These are phyloP conservation scores for Podospora anserina DNA, from an alignment of 495 filamentous ascomycete species.

Conservation along the genomic window DNA sequence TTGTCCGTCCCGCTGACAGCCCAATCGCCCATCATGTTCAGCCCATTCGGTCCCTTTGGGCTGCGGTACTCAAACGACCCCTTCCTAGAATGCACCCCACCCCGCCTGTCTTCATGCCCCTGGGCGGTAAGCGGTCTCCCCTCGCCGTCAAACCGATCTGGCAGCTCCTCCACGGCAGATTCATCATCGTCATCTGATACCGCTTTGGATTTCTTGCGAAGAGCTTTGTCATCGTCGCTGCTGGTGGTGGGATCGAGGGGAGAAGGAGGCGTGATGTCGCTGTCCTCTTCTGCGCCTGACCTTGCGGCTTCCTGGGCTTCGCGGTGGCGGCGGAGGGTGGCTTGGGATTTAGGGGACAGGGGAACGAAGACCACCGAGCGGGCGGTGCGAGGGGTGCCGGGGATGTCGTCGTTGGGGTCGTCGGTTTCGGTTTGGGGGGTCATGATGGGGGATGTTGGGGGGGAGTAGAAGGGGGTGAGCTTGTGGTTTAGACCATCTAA, in stretches of 20 bases:
- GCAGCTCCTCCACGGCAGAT: constrained; percentile 48
- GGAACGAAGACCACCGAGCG: constrained; percentile 47
- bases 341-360: constrained; percentile 41
- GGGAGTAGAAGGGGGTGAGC: constrained; percentile 3
- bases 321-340: constrained; percentile 39
- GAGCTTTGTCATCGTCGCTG: constrained; percentile 11
- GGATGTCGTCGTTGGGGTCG: constrained; percentile 15
- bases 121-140: constrained; percentile 46
- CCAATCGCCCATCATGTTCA: constrained; percentile 31
- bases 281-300: constrained; percentile 19
- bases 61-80: constrained; percentile 34
- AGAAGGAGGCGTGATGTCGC: background rate
- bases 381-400: constrained; percentile 18
- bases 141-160: constrained; percentile 62
- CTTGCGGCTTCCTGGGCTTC: constrained; percentile 25
- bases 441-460: background rate
- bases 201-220: constrained; percentile 17
- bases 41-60: constrained; percentile 9
- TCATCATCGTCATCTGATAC: constrained; percentile 30
- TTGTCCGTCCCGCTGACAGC: constrained; percentile 31
- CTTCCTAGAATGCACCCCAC: constrained; percentile 18
- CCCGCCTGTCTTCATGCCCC: background rate
- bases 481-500: constrained; percentile 3
- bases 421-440: constrained; percentile 3
- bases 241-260: background rate